Percentiles rank a stretch among this genome's conserved stretches.
Conservation (phyloP, 1,284 basidiomycete genomes). For the Trametes sp. region DNA sequence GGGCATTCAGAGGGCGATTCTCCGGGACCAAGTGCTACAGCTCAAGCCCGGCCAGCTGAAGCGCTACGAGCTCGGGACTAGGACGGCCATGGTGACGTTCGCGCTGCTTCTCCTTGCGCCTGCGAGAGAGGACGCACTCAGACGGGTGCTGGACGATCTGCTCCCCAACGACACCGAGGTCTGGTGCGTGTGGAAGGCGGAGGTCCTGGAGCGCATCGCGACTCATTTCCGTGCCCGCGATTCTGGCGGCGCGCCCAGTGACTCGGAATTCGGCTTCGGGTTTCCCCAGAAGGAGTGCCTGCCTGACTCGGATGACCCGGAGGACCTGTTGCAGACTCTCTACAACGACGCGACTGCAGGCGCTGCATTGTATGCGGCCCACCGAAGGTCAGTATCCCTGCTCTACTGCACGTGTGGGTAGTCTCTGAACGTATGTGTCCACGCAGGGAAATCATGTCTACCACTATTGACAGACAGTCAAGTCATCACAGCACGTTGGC, state of each 20-base stretch:
- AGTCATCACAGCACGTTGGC: too few relatives aligned
- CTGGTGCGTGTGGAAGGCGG: neutral
- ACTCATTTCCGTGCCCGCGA: neutral
- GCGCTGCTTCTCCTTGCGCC: slow-evolving; percentile 20
- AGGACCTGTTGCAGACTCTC: neutral
- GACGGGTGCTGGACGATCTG: neutral
- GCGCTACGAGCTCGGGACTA: slow-evolving; percentile 21
- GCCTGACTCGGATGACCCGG: neutral
- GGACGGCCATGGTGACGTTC: slow-evolving; percentile 22
- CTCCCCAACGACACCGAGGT: slow-evolving; percentile 7
- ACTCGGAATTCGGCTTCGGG: too few relatives aligned
- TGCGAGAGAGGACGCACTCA: neutral
- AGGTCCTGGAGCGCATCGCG: neutral
- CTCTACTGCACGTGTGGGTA: too few relatives aligned
- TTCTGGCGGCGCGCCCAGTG: too few relatives aligned
- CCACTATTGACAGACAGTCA: too few relatives aligned
- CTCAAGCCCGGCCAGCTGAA: neutral
- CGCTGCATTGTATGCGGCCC: neutral
- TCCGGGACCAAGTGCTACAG: slow-evolving; percentile 14
- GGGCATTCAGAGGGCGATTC: slow-evolving; percentile 21
- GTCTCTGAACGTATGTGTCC: too few relatives aligned
- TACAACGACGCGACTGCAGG: neutral
- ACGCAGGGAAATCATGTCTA: too few relatives aligned
- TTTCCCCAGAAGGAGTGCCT: neutral
- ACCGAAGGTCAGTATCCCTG: neutral